phyloP scores from a whole-genome alignment of 306 rosid species.

The Oemleria cerasiformis region DNA sequence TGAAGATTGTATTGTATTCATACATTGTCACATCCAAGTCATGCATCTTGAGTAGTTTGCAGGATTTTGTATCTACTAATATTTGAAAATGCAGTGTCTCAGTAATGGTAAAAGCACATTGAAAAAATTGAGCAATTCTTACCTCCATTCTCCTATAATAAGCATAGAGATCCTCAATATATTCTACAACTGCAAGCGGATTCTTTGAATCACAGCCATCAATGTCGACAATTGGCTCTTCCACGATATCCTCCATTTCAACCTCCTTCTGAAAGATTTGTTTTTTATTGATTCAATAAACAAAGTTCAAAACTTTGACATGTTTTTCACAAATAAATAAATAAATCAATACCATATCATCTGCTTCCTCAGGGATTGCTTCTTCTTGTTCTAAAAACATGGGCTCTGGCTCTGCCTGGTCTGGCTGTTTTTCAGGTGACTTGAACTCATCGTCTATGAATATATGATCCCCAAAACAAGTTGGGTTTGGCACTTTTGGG shows the following conservation, averaged over 20 bases:
- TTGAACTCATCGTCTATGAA: conserved; percentile 73
- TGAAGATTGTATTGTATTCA: not conserved
- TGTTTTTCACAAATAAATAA: conserved; percentile 1
- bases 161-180: conserved; percentile 67
- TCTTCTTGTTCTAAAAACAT: conserved; percentile 70
- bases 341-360: conserved; percentile 81
- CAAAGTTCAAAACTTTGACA: not conserved
- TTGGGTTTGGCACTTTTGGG: conserved; percentile 32
- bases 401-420: conserved; percentile 81
- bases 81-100: not conserved
- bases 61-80: not conserved
- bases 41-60: not conserved
- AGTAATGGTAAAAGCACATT: not conserved
- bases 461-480: conserved; percentile 64
- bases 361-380: conserved; percentile 31
- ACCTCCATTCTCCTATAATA: conserved; percentile 81
- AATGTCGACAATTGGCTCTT: conserved; percentile 64
- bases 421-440: conserved; percentile 55
- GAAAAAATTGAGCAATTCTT: not conserved
- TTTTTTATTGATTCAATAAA: not conserved
- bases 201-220: conserved; percentile 60
- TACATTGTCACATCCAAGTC: not conserved
- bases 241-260: conserved; percentile 88
- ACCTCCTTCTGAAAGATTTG: conserved; percentile 56
- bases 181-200: conserved; percentile 80